Evolutionary conservation across 1,284 basidiomycete genomes (phyloP), one percentile per base, ranked within the genome.

Genomic region (Xanthoconium separans): DNA sequence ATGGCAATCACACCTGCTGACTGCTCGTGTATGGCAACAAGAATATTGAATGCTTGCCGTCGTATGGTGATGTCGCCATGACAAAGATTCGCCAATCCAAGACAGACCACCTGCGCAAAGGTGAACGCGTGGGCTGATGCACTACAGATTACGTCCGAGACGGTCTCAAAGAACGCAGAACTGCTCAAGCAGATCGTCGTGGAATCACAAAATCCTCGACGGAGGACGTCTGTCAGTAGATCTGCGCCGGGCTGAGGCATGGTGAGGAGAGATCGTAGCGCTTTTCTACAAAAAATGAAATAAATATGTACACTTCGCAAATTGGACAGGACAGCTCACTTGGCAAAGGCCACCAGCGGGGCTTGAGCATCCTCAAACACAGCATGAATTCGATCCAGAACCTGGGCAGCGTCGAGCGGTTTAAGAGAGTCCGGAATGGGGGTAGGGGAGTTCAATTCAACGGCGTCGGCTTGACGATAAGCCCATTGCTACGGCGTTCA

Each of bases 71-170:
- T 64, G 31, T 84, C 78, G 3, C 85, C 82, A 68, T 96, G 91
- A 34, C 91, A 90, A 4, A 98, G 80, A 68, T 96, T 96, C 20
- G 91, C 86, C 11, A 97, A 74, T 0, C 89, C 90, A 6, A 96
- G 77, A 62, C 89, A 95, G n/a, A 86, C 80, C 11, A 85, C 76
- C 65, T 96, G 92, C 30, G 83, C 77, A 62, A 92, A 90, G 10
- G 78, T 81, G 68, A 94, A 89, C 30, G 77, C 75, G 62, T 84
- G 86, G 16, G 67, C 69, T 8, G 84, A 78, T 9, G 73, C 71
- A 4, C 78, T 81, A 64, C 86, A 82, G 33, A 91, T 76, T n/a
- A 89, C 80, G 43, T 93, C 88, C 2, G 84, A 81, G 2, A 95
- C 77, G 24, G 90, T 85, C 61, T 90, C 87, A 64, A 97, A 96